These are phyloP conservation scores for Cladosporium velox DNA, from an alignment of 2,329 filamentous ascomycete genomes.

Conservation along the genomic window DNA sequence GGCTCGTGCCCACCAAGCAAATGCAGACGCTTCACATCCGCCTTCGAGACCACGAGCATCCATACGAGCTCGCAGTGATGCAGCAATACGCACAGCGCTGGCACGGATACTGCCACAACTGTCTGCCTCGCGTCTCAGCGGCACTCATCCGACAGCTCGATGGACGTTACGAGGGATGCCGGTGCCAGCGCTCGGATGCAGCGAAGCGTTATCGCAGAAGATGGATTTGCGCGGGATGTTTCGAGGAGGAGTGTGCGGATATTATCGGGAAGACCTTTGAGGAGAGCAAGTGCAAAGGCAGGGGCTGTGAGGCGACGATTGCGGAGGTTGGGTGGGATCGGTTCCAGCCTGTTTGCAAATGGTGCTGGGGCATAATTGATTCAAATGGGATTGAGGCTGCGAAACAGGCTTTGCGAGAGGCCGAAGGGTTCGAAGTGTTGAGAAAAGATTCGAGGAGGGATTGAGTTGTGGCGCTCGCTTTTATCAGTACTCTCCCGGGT, in stretches of 20 bases:
- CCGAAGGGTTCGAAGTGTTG: conserved; percentile 2
- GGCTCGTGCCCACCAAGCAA: conserved; percentile 1
- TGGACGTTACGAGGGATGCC: conserved; percentile 1
- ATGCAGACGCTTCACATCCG: conserved; percentile 11
- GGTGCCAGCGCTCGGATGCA: neutral
- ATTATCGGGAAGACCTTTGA: neutral
- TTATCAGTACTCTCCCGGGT: neutral
- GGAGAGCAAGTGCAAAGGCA: neutral
- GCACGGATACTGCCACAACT: conserved; percentile 11
- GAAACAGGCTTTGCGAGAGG: conserved; percentile 3
- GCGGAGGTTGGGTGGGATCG: conserved; percentile 5
- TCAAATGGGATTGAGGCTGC: conserved; percentile 3
- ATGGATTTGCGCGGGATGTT: conserved; percentile 7
- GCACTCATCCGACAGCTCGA: conserved; percentile 7
- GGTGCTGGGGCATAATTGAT: conserved; percentile 14
- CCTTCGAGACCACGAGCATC: conserved; percentile 11
- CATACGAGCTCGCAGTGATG: neutral
- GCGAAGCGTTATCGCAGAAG: conserved; percentile 4
- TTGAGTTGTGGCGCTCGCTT: neutral
- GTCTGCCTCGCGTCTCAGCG: conserved; percentile 9
- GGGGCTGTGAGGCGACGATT: neutral
- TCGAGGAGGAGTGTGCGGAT: neutral
- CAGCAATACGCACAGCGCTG: conserved; percentile 7
- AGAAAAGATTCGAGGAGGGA: neutral
- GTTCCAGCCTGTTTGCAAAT: conserved; percentile 14